phyloP scores from a whole-genome alignment of 306 rosid species.

The Astragalus glycyphyllos region DNA sequence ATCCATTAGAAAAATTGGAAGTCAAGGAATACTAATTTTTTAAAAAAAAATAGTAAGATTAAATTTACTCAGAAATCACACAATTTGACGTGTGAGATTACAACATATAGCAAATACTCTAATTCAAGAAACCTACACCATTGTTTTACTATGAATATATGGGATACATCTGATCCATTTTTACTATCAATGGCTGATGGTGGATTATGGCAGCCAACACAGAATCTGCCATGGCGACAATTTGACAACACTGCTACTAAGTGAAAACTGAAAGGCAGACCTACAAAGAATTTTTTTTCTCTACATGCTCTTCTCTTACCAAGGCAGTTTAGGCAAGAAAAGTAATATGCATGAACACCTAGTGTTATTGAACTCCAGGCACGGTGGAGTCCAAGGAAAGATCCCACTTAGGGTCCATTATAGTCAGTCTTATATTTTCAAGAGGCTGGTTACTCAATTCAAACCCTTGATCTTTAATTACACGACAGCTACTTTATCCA shows the following conservation, averaged over 20 bases:
- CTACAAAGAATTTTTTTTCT: not conserved
- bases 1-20: conserved; percentile 35
- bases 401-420: not conserved
- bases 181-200: not conserved
- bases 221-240: no score
- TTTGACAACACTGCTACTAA: no score
- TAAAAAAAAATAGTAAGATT: not conserved
- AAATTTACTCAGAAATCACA: conserved; percentile 21
- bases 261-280: not conserved
- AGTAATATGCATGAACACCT: not conserved
- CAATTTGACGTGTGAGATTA: conserved; percentile 9
- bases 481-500: not conserved
- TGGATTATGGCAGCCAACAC: no score
- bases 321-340: not conserved
- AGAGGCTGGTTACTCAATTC: not conserved
- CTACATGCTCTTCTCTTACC: not conserved
- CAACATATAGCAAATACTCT: not conserved
- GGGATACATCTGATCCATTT: conserved; percentile 5
- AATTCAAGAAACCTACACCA: not conserved
- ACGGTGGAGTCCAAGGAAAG: not conserved
- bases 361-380: not conserved
- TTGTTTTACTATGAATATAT: not conserved
- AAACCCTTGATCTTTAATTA: not conserved
- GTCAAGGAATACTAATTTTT: conserved; percentile 25
- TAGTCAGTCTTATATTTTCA: not conserved